These are phyloP conservation scores for Puccinia horiana DNA, from an alignment of 1,284 basidiomycete genomes.

Conservation along the genomic window DNA sequence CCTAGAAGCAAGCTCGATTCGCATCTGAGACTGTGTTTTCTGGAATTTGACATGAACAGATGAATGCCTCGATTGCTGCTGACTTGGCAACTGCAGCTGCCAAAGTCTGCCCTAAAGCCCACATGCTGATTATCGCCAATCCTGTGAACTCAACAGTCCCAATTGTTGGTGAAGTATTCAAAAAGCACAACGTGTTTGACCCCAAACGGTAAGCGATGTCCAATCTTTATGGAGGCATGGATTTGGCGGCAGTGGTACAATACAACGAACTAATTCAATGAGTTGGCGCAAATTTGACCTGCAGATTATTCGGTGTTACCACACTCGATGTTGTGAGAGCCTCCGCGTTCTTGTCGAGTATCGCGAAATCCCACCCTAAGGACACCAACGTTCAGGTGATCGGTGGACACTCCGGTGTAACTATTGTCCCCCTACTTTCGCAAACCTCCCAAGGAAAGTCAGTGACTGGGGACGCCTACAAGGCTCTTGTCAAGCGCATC, in stretches of 20 bases:
- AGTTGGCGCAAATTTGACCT: not conserved
- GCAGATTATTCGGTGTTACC: constrained; percentile 91
- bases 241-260: not conserved
- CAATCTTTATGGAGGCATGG: not conserved
- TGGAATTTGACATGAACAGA: constrained; percentile 62
- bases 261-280: not conserved
- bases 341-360: constrained; percentile 87
- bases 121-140: constrained; percentile 86
- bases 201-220: constrained; percentile 70
- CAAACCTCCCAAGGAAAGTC: constrained; percentile 72
- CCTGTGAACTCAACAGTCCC: constrained; percentile 81
- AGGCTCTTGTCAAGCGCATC: constrained; percentile 76
- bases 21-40: constrained; percentile 37
- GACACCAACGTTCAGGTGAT: constrained; percentile 60
- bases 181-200: constrained; percentile 86
- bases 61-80: constrained; percentile 95
- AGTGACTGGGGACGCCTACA: constrained; percentile 64
- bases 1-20: not conserved
- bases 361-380: constrained; percentile 67
- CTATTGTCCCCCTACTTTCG: constrained; percentile 90
- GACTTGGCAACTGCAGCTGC: constrained; percentile 89
- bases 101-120: constrained; percentile 80
- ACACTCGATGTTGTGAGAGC: constrained; percentile 97
- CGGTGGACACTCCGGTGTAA: constrained; percentile 53
- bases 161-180: constrained; percentile 91